A percentile compares a stretch with the other conserved stretches of the same genome.
These are phyloP conservation scores for Ophiocordyceps robertsii DNA, from an alignment of 2,329 filamentous ascomycete species.

Conservation along the genomic window DNA sequence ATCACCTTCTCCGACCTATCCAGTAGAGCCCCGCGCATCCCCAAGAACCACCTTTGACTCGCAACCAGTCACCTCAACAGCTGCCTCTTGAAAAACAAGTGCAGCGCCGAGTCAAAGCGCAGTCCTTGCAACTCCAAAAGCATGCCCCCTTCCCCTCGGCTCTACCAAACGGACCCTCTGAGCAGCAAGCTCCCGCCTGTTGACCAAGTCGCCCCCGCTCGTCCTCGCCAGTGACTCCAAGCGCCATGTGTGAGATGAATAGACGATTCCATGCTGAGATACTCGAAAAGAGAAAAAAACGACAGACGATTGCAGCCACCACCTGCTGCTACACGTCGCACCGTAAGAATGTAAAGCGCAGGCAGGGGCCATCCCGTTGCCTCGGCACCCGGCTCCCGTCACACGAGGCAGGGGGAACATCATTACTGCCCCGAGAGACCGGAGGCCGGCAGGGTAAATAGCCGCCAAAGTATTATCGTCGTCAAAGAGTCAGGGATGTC, in stretches of 20 bases:
- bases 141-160: not conserved
- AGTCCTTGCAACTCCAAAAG: not conserved
- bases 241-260: slow-evolving; percentile 25
- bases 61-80: not conserved
- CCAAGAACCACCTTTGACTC: not conserved
- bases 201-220: slow-evolving; percentile 15
- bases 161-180: slow-evolving; percentile 1
- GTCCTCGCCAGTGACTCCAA: slow-evolving; percentile 25
- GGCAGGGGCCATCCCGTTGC: not conserved
- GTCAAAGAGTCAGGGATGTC: slow-evolving; percentile 12
- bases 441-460: slow-evolving; percentile 4
- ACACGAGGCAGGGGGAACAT: not conserved
- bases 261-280: slow-evolving; percentile 20
- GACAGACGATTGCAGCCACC: slow-evolving; percentile 14
- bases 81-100: not conserved
- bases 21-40: slow-evolving; percentile 7
- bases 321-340: slow-evolving; percentile 13
- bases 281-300: slow-evolving; percentile 21
- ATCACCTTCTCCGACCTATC: slow-evolving; percentile 12
- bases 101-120: not conserved
- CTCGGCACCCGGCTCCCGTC: not conserved
- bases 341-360: slow-evolving; percentile 11
- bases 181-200: slow-evolving; percentile 22
- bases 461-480: slow-evolving; percentile 20
- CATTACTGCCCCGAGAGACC: not conserved